Evolutionary conservation across 2,329 filamentous ascomycete species (phyloP).

Genomic region (Fusarium concolor): DNA sequence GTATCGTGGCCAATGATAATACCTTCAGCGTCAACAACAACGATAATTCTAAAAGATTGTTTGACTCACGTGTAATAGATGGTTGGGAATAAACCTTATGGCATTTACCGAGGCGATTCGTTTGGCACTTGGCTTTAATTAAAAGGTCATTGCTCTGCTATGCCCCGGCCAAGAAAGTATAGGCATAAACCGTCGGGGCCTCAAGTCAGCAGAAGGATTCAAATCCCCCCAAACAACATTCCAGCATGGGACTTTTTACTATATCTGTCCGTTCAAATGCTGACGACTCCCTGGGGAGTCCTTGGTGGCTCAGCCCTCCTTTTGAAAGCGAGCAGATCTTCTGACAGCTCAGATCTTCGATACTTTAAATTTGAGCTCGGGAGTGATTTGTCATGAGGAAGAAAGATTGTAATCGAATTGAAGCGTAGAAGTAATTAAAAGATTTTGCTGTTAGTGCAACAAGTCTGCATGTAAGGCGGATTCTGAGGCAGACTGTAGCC

Average conservation of each 20-base stretch:
- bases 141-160: background rate
- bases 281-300: background rate
- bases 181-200: background rate
- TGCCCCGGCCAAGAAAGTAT: background rate
- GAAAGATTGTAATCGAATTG: background rate
- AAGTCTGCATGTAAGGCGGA: background rate
- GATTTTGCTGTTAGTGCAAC: background rate
- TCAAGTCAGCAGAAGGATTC: background rate
- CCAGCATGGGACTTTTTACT: too few species aligned
- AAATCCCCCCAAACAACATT: background rate
- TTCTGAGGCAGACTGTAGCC: background rate
- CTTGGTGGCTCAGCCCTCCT: constrained; percentile 2
- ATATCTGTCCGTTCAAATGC: background rate
- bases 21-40: background rate
- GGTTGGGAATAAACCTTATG: background rate
- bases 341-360: background rate
- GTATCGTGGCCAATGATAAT: background rate
- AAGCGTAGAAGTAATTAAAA: background rate
- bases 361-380: background rate
- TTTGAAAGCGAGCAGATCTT: constrained; percentile 9
- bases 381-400: background rate
- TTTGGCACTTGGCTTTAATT: background rate
- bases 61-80: background rate
- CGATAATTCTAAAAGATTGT: background rate
- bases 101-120: background rate